phyloP scores from a whole-genome alignment of 2,329 filamentous ascomycete species.

The Dothistroma septosporum region DNA sequence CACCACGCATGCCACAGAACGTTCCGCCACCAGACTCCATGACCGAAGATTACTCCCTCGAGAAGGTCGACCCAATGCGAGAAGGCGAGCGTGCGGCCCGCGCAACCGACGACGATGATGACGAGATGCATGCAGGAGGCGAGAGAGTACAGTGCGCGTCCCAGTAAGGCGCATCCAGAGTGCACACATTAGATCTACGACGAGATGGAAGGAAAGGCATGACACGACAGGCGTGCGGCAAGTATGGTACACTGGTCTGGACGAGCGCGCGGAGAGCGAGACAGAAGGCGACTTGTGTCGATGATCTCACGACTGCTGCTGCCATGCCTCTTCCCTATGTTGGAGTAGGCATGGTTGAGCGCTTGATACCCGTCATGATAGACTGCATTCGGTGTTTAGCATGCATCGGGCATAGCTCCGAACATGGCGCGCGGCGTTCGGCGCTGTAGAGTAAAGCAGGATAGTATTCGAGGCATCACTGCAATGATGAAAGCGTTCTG shows the following conservation, averaged over 20 bases:
- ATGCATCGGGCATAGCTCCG: conserved; percentile 9
- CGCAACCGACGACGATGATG: conserved; percentile 59
- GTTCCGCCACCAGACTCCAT: conserved; percentile 77
- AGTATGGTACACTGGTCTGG: conserved; percentile 5
- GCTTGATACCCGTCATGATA: conserved; percentile 11
- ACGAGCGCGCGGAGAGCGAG: background rate
- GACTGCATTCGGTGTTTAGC: conserved; percentile 3
- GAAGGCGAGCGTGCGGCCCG: conserved; percentile 61
- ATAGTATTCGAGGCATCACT: conserved; percentile 4
- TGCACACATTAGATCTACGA: conserved; percentile 12
- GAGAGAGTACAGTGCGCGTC: conserved; percentile 84
- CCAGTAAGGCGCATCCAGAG: conserved; percentile 58
- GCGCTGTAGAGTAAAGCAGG: conserved; percentile 8
- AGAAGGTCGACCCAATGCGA: conserved; percentile 69
- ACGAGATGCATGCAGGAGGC: conserved; percentile 59
- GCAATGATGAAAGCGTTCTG: background rate
- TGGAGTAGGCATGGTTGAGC: conserved; percentile 4
- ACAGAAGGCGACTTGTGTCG: background rate
- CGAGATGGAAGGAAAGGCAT: conserved; percentile 4
- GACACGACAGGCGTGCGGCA: conserved; percentile 1
- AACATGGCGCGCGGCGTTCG: conserved; percentile 12
- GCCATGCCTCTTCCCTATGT: background rate
- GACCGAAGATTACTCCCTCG: conserved; percentile 83
- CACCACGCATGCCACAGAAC: conserved; percentile 61
- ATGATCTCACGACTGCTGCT: background rate